phyloP scores from a whole-genome alignment of 2,329 filamentous ascomycete species.

The Hirsutella thompsonii region DNA sequence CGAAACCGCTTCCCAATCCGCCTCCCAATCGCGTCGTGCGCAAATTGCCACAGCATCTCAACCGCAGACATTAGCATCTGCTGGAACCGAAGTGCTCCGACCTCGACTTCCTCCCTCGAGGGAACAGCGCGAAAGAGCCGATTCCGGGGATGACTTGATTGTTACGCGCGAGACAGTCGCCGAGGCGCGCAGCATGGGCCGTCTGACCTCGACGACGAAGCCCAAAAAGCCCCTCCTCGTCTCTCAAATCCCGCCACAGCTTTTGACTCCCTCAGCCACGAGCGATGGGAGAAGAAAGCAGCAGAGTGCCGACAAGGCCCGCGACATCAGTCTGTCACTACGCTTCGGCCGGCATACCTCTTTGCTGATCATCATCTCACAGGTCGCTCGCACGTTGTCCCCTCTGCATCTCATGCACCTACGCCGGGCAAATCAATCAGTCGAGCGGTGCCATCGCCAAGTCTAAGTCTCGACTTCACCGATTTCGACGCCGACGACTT shows the following conservation, averaged over 20 bases:
- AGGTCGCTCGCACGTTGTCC: conserved; percentile 3
- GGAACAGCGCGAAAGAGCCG: conserved; percentile 11
- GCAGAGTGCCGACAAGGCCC: conserved; percentile 5
- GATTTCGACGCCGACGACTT: conserved; percentile 21
- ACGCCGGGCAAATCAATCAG: conserved; percentile 13
- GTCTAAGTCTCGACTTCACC: conserved; percentile 18
- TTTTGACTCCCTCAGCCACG: conserved; percentile 24
- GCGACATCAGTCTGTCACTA: conserved; percentile 3
- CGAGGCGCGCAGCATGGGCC: conserved; percentile 28
- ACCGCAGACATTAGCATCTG: neutral
- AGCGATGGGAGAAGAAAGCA: conserved; percentile 9
- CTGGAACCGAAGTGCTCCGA: neutral
- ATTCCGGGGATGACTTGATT: conserved; percentile 9
- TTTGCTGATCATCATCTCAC: neutral
- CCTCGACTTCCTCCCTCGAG: conserved; percentile 1
- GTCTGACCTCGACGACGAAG: conserved; percentile 27
- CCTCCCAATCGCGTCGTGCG: conserved; percentile 13
- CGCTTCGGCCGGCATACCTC: neutral
- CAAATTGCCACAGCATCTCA: conserved; percentile 1
- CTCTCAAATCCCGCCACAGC: conserved; percentile 25
- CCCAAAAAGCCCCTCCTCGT: conserved; percentile 31
- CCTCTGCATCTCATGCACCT: conserved; percentile 11
- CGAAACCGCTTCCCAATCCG: conserved; percentile 12
- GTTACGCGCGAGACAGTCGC: conserved; percentile 14
- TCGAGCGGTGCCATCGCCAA: conserved; percentile 7